Conservation (phyloP, 179 eudicot species). For the Corrigiola litoralis region DNA sequence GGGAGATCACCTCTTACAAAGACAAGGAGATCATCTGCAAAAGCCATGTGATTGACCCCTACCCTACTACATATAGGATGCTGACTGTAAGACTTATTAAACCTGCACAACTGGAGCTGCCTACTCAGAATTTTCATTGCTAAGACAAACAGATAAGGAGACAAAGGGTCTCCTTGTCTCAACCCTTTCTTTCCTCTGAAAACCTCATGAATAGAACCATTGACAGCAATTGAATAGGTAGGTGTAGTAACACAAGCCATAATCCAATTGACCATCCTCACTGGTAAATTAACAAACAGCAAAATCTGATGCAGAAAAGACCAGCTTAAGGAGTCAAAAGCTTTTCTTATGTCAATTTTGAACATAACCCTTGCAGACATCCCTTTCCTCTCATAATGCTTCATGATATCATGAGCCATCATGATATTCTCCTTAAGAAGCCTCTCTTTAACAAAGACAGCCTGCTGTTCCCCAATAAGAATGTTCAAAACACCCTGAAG, state of each 20-base stretch:
- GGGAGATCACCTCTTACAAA: not conserved
- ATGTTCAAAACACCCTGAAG: too few relatives aligned
- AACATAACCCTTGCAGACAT: too few relatives aligned
- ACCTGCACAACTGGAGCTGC: not conserved
- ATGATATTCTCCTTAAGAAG: too few relatives aligned
- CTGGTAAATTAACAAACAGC: not conserved
- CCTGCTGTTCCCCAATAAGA: too few relatives aligned
- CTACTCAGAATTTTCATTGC: not conserved
- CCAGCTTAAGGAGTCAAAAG: too few relatives aligned
- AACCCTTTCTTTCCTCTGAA: not conserved
- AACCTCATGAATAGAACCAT: not conserved
- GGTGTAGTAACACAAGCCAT: not conserved
- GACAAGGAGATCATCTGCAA: not conserved
- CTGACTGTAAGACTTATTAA: not conserved
- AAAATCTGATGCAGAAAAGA: too few relatives aligned
- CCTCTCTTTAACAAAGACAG: too few relatives aligned
- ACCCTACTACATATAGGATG: not conserved
- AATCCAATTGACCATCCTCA: not conserved
- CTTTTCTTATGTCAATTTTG: too few relatives aligned
- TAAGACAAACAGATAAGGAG: not conserved
- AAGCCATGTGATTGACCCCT: not conserved
- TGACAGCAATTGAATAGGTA: not conserved
- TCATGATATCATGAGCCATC: too few relatives aligned
- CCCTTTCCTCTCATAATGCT: too few relatives aligned
- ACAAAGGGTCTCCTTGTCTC: not conserved